Evolutionary conservation across 164 flowering plant genomes (phyloP), one percentile per base, ranked within the genome.

Genomic region (Stephania japonica): DNA sequence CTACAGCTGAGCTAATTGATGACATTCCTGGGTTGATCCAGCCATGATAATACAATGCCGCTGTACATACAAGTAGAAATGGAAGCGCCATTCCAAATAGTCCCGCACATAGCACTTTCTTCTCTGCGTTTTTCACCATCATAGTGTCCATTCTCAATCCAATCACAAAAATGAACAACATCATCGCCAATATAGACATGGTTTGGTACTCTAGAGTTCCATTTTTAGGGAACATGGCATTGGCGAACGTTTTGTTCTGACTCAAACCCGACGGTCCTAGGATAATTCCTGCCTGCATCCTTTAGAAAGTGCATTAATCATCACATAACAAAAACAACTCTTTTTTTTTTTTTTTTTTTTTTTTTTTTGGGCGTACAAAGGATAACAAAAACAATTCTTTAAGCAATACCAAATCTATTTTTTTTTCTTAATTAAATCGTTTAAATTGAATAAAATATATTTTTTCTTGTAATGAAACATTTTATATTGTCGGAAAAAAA

Each of bases 71-170:
- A 24, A 21, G 19, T 50, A 21, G 50, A 9, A 64, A 59, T 8
- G 84, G 81, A 11, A 72, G 41, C 16, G 70, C 1, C 44, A 61
- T 6, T 61, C 63, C 7, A 0, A 14, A 44, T 1, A 74, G 3
- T 38, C 65, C 65, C 7, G 67, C 74, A 0, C 27, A 23, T 0
- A 63, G 4, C 61, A 27, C 42, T 26, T 16, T 73, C 56, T 63
- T 75, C 38, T 21, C 70, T 6, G 73, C 8, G 23, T 38, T 72
- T 24, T 1, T 19, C 4, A 75, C 32, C 71, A 67, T 41, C 12
- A 6, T 9, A 2, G 26, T 7, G 56, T 80, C 79, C 77, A 76
- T 74, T 24, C 65, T 76, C 64, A 80, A 70, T 47, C 79, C 77
- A 3, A 26, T 23, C 0, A 76, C 61, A 43, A 80, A 71, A 1